These are phyloP conservation scores for Diplotaxis tenuifolia DNA, from an alignment of 345 rosid genomes.

Conservation along the genomic window DNA sequence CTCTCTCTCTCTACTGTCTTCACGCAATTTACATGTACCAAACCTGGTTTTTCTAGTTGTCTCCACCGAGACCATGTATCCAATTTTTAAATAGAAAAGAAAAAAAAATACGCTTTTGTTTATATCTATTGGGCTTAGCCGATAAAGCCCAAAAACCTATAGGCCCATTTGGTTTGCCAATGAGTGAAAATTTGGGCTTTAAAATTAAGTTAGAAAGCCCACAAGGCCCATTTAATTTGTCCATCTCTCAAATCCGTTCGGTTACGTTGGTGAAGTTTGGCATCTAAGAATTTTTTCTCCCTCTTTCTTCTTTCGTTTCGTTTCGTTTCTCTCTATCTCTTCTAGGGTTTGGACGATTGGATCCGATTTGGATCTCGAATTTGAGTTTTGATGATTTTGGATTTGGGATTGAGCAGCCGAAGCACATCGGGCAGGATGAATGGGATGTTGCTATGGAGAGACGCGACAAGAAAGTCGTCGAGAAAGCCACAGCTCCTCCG, in stretches of 20 bases:
- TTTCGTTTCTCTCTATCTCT: neutral
- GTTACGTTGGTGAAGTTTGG: neutral
- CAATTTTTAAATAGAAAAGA: neutral
- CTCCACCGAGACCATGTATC: constrained; percentile 18
- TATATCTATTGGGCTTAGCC: constrained; percentile 22
- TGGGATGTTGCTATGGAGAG: constrained; percentile 98
- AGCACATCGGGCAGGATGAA: constrained; percentile 85
- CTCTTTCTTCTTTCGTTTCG: neutral
- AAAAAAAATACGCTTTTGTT: neutral
- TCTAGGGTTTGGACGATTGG: neutral
- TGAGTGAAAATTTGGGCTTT: neutral
- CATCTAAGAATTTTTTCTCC: neutral
- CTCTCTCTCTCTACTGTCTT: constrained; percentile 19
- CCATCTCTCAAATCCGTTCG: neutral
- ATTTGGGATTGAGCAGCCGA: constrained; percentile 51
- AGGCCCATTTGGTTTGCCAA: neutral
- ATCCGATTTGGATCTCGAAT: constrained; percentile 6
- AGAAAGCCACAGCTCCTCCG: constrained; percentile 44
- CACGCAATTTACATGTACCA: constrained; percentile 25
- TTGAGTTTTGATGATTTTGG: constrained; percentile 13
- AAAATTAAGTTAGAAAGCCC: neutral
- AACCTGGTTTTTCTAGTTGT: constrained; percentile 17
- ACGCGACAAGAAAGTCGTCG: constrained; percentile 86
- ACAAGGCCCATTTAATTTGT: neutral
- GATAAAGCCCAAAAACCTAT: neutral